Evolutionary conservation across 2,329 filamentous ascomycete species (phyloP), one percentile per base, ranked within the genome.

Genomic region (Pseudonectria buxi): DNA sequence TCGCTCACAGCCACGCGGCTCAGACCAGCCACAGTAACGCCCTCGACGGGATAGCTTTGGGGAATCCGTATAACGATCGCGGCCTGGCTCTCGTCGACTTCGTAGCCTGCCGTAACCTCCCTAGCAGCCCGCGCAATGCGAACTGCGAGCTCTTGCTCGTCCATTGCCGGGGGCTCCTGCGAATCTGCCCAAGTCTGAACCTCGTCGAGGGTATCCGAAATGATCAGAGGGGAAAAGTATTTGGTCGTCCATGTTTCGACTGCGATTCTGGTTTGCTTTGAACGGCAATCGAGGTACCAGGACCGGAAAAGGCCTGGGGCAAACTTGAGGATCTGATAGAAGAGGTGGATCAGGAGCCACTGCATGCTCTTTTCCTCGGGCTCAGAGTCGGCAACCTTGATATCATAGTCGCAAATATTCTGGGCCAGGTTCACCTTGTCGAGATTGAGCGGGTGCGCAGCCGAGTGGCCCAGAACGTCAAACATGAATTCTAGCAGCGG

Each of bases 1-100:
- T 96, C 89, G 40, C 81, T 83, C 16, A 95, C 86, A 0, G 86
- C 87, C 2, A 96, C 87, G 10, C 90, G 81, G 49, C 83, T 86
- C 14, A 89, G 67, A 7, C 87, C 81, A 3, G 79, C 69, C 1
- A 96, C 88, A 7, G 76, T 69, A 2, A 94, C 86, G 2, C 76
- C 73, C 15, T 87, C 80, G 7, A 98, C 75, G 0, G 92, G 92
- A 54, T 94, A 98, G 27, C 80, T 81, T 2, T 77, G 66, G 0
- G 90, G 90, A 1, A 98, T 72, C 6, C 76, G 75, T 50, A 98
- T 82, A n/a, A 79, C 72, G 43, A 96, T 92, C 10, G 81, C 74
- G 38, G 92, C 87, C 22, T 80, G 79, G 49, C 85, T 78, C 41
- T 96, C 90, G 56, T 98, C 92, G 10, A 98, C 78, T 34, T 85